Evolutionary conservation across 139 green algal genomes (phyloP), one percentile per base, ranked within the genome.

Genomic region (Limnomonas spitsbergensis): DNA sequence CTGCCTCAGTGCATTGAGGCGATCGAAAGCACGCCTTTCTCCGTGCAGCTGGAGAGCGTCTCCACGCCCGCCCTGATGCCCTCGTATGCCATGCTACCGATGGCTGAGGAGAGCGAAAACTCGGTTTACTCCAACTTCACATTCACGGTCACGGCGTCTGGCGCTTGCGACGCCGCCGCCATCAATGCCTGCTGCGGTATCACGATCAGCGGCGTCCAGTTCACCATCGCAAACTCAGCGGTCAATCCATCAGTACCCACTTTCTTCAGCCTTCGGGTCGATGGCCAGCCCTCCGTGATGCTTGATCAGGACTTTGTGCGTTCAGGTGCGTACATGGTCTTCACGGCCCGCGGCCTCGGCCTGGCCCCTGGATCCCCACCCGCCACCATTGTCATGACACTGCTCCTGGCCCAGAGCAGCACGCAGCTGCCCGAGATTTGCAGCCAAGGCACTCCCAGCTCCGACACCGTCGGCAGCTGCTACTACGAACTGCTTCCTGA

Each of bases 131-230:
- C 47, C 20, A 61, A 61, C 47, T 61, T 29, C 47, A 61, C 47
- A 14, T 61, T 61, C 47, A 61, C 47, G 20, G 47, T 61, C 14
- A 61, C 47, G 14, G 14, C 47, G 14, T 61, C 47, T 61, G 47
- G 14, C 14, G 14, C 47, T 61, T 70, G 56, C 56, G 29, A 70
- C 56, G 14, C 56, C 56, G 9, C 56, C 29, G 56, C 56, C 29
- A 70, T 70, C 56, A 70, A 70, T 32, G 4, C 27, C n/a, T 70
- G 56, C 56, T 70, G 56, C 56, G 29, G 56, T 20, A 70, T 70
- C 7, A 20, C 29, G 9, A 36, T 36, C 27, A 36, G 24, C 56
- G 29, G 14, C 56, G 14, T 70, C 56, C 9, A 24, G 14, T 9
- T 70, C 56, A 24, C 56, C 6, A 7, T 70, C 56, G 14, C 56